A percentile compares a stretch with the other conserved stretches of the same genome.
These are phyloP conservation scores for Monarda citriodora DNA, from an alignment of 305 asterid species.

Conservation along the genomic window DNA sequence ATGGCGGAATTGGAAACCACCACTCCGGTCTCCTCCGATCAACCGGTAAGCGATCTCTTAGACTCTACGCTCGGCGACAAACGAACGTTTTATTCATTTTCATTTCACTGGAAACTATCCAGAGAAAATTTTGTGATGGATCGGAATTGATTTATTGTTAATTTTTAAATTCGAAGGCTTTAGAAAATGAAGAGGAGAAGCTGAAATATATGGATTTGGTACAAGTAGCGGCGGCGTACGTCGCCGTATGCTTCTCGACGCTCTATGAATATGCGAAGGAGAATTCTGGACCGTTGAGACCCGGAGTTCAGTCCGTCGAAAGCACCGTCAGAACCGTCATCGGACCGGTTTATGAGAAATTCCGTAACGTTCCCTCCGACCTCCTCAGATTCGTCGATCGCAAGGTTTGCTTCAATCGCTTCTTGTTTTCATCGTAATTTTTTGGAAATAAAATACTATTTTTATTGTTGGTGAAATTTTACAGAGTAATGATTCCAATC, in stretches of 20 bases:
- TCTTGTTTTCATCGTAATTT: not conserved
- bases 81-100: too few species aligned
- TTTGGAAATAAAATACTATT: not conserved
- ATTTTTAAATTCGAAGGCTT: constrained; percentile 21
- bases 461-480: not conserved
- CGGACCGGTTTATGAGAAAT: constrained; percentile 74
- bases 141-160: not conserved
- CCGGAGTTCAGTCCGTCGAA: constrained; percentile 88
- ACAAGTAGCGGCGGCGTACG: constrained; percentile 47
- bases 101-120: not conserved
- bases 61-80: not conserved
- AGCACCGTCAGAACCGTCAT: constrained; percentile 59
- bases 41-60: constrained; percentile 23
- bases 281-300: constrained; percentile 75
- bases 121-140: not conserved
- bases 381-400: constrained; percentile 75
- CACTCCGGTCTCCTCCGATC: constrained; percentile 27
- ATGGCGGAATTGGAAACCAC: constrained; percentile 57
- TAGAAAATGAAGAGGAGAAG: constrained; percentile 37
- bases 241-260: constrained; percentile 50
- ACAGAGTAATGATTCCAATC: not conserved
- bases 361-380: constrained; percentile 48
- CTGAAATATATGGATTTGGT: constrained; percentile 78
- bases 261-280: constrained; percentile 71
- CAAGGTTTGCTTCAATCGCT: constrained; percentile 42